Evolutionary conservation across 495 filamentous ascomycete species (phyloP), one percentile per base, ranked within the genome.

Genomic region (Hypoxylon rickii): DNA sequence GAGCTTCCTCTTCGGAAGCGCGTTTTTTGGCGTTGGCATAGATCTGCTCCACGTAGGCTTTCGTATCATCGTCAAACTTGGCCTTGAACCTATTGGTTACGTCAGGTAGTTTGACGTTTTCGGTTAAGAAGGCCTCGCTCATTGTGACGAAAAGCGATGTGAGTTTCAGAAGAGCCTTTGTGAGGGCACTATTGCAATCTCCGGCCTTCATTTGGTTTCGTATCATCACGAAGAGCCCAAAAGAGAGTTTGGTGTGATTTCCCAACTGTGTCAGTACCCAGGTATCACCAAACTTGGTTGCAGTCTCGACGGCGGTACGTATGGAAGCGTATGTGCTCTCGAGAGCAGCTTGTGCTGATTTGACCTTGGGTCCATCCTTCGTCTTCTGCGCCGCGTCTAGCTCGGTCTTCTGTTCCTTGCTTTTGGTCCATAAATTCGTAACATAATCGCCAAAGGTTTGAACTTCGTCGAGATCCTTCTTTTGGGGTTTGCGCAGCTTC

Each of bases 91-190:
- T 81, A 3, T 81, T 79, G 2, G 85, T 69, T 10, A 87, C 68
- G 46, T 83, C 85, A 21, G 82, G 76, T 32, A 94, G 74, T 58
- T 92, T 92, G 15, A 84, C 83, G 50, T 81, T 85, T 44, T 83
- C 77, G 16, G 89, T 45, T 12, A 64, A 51, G 10, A 53, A 45
- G 2, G 52, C 57, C 7, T 46, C 38, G 7, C 64, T 53, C 26
- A 66, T 50, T 0, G 58, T 53, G 7, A 82, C 76, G 61, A 89
- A 87, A 7, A 76, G 76, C 0, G 81, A 72, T 55, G 93, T 74
- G 20, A 93, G 70, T 64, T 82, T 83, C 1, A 94, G 78, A 16
- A 90, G 82, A 16, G 79, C 83, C 33, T 82, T 76, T 6, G 84
- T 76, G 15, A 94, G 68, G 21, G 75, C 69, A 0, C 87, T 84